Base-by-base conservation (phyloP, 225 moss, liverwort and hornwort species). In the Polytrichum formosum region DNA sequence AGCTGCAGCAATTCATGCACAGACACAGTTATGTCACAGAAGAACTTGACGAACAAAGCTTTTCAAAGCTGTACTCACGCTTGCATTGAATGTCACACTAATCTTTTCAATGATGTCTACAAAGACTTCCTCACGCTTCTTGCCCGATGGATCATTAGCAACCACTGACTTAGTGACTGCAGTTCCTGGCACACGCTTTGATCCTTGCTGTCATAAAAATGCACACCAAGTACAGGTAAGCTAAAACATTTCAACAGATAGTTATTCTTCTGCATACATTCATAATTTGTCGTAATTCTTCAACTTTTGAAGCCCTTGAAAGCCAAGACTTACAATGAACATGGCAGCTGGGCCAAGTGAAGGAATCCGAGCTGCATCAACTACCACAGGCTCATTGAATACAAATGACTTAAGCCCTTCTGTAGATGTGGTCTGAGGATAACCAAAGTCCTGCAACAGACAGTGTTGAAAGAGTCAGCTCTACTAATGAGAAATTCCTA, bases 71-170 rank as follows among this genome's bases (percentile, higher is more conserved):
- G 16, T 46, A 86, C 91, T 91, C 72, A 98, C 97, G 78, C 90
- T 94, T 37, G 98, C 81, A 82, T 91, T 94, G 76, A 98, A 98
- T 7, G 98, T 98, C 26, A 98, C 98, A 78, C 98, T 98, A 72
- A 98, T 98, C 83, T 90, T 98, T 76, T 98, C 98, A 68, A 94
- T 98, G 70, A 98, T 98, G 74, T 98, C 98, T 56, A 98, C 92
- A 75, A 98, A 98, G 7, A 98, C 94, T 80, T 98, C 98, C 78
- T 98, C 98, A 13, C 98, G 90, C 76, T 89, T 98, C 78, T 88
- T 94, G 72, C 94, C 94, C 8, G 91, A 94, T 26, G 74, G 64
- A 72, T 98, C 98, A 62, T 77, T 94, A 1, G 88, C 90, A 26
- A 98, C 94, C 59, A 98, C 98, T 56, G 94, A 98, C 81, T 98